Percentiles rank a stretch among this genome's conserved stretches.
Conservation (phyloP, 495 filamentous ascomycete species). For the Penicillium longicatenatum region DNA sequence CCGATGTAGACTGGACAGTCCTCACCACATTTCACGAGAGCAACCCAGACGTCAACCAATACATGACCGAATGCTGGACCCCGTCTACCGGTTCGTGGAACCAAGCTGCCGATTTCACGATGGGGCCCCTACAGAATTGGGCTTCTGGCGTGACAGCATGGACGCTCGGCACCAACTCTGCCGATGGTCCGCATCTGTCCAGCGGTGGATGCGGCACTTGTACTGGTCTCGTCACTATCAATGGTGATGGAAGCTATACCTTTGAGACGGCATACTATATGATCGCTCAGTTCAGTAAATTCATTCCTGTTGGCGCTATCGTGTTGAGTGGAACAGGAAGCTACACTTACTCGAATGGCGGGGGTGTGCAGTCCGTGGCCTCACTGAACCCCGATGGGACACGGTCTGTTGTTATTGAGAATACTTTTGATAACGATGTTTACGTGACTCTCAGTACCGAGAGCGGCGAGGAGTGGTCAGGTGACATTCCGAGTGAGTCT, state of each 20-base stretch:
- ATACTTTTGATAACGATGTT: constrained; percentile 51
- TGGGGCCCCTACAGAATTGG: constrained; percentile 60
- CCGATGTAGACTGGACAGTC: constrained; percentile 50
- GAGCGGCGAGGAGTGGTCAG: constrained; percentile 55
- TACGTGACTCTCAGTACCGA: constrained; percentile 45
- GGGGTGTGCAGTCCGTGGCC: constrained; percentile 50
- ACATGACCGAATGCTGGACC: constrained; percentile 64
- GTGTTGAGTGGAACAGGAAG: constrained; percentile 49
- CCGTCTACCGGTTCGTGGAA: constrained; percentile 47
- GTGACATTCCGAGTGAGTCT: constrained; percentile 45
- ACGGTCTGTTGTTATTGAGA: constrained; percentile 55
- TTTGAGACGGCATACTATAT: constrained; percentile 56
- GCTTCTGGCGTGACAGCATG: constrained; percentile 54
- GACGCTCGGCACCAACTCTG: constrained; percentile 54
- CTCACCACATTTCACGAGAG: constrained; percentile 49
- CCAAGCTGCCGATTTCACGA: constrained; percentile 53
- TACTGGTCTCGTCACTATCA: constrained; percentile 51
- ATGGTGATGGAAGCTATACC: constrained; percentile 42
- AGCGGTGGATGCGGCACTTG: constrained; percentile 50
- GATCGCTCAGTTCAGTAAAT: constrained; percentile 59
- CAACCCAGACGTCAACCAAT: constrained; percentile 49
- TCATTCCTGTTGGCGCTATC: constrained; percentile 52
- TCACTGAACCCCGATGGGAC: constrained; percentile 54
- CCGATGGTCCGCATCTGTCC: constrained; percentile 54
- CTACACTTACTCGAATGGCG: constrained; percentile 44